Base-by-base conservation (phyloP, 169 alveolate genomes). In the Eimeria brunetti region DNA sequence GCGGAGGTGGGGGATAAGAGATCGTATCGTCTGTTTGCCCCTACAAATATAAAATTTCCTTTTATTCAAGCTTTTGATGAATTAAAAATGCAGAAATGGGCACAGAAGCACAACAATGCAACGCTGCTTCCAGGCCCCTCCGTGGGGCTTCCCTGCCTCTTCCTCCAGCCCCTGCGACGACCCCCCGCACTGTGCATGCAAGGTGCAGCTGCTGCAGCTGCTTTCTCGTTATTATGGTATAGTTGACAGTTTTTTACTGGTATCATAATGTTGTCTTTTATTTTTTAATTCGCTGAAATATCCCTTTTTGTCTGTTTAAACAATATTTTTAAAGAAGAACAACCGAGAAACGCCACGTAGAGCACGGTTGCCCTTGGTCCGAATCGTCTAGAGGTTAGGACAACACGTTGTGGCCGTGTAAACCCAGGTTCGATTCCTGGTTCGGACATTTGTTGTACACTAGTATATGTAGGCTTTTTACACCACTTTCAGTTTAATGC, bases 321-420 rank as follows among this genome's bases (percentile, higher is more conserved):
- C 46, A 41, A 41, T 4, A n/a, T 41, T 41, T 4, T 41, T 41
- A 41, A 1, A 4, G 46, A 4, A 41, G 46, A 2, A 2, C 46
- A 41, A 41, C 46, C 8, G 8, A 41, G 46, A 41, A 41, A 4
- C 46, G 46, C 46, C 46, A 2, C 1, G 46, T 41, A 41, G 46
- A 41, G 46, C 46, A 41, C 8, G 4, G 1, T 4, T 1, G 46
- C 46, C 8, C 46, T 41, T 75, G 91, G 99, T 98, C 99, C 98
- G 98, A 98, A 98, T 98, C 99, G 99, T 98, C 99, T 98, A 98
- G 99, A 94, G 99, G 99, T 98, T 98, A 98, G 99, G 99, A 98
- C 99, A 97, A 98, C 99, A 97, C 99, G 98, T 97, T 98, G 99
- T 98, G 99, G 99, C 98, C 98, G 99, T 97, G 99, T 98, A 98